phyloP scores from a whole-genome alignment of 768 basidiomycete genomes.

The Tricholoma saponaceum region DNA sequence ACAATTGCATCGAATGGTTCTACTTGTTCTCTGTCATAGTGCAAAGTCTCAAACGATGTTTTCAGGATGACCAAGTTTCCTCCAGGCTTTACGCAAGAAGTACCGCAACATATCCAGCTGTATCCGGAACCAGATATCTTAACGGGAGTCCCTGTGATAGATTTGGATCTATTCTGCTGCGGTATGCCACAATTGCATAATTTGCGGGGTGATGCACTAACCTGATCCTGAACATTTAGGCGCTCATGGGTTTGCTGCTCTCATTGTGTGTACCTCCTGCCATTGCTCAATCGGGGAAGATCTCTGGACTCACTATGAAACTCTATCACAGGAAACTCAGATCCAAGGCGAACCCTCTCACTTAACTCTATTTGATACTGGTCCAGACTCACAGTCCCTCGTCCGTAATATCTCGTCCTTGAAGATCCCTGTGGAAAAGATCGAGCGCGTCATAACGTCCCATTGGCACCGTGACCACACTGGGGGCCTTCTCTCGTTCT shows the following conservation, averaged over 20 bases:
- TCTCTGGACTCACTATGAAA: neutral
- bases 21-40: neutral
- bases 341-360: conserved; percentile 39
- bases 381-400: conserved; percentile 73
- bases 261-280: conserved; percentile 50
- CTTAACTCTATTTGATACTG: conserved; percentile 78
- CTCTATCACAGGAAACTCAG: conserved; percentile 49
- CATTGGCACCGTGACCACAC: conserved; percentile 81
- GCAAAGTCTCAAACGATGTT: neutral
- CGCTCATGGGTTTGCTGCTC: conserved; percentile 80
- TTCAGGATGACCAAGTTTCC: conserved; percentile 77
- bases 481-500: conserved; percentile 67
- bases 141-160: conserved; percentile 57
- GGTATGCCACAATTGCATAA: conserved; percentile 19
- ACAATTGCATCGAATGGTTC: conserved; percentile 80
- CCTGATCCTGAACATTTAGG: conserved; percentile 31
- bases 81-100: conserved; percentile 71
- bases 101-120: conserved; percentile 56
- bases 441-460: conserved; percentile 67
- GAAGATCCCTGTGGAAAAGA: conserved; percentile 44
- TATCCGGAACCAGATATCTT: conserved; percentile 36
- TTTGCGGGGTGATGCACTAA: neutral
- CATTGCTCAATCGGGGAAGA: neutral
- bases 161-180: conserved; percentile 70
- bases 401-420: conserved; percentile 67